Base-by-base conservation (phyloP, 257 asterid species). In the Lycium ferocissimum region DNA sequence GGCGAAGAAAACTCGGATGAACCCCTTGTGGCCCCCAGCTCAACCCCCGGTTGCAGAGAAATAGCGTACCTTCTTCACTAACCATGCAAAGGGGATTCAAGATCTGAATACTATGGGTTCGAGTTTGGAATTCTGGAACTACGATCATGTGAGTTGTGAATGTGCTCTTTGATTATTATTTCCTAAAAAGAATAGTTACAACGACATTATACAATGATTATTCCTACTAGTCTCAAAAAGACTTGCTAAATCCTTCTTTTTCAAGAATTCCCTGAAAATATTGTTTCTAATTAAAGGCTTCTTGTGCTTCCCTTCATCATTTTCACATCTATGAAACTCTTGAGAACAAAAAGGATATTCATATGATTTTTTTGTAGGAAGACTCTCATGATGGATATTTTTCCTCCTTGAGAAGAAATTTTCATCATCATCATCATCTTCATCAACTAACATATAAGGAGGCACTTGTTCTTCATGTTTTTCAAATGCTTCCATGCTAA, bases 381-480 rank as follows among this genome's bases (percentile, higher is more conserved):
- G 0, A 9, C 2, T 71, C 20, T 43, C 79, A 3, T 71, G 56
- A 71, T 0, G 26, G 3, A 9, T 8, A 40, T 37, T 45, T 81
- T 7, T 61, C 40, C 17, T 81, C 3, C 0, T 58, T 43, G 58
- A 37, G 51, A 43, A 66, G 71, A 45, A 38, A 9, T 0, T 22
- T 81, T 81, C 89, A 2, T 87, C 80, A 0, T 78, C 87, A 26
- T 26, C 33, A 26, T 26, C 33, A 3, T 58, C 85, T 7, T 73
- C 59, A 22, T 49, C 62, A 22, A 15, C 4, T 49, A 49, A 12
- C 6, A 75, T 20, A 47, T 75, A 12, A 49, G 43, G 81, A 1
- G 81, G 81, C n/a, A 75, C 43, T 26, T 51, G 20, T 12, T 26
- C 81, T 76, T 76, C 81, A 76, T 22, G 38, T 3, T 51, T 2